Percentiles rank a stretch among this genome's conserved stretches.
Conservation (phyloP, 345 rosid species). For the Sonneratia alba region DNA sequence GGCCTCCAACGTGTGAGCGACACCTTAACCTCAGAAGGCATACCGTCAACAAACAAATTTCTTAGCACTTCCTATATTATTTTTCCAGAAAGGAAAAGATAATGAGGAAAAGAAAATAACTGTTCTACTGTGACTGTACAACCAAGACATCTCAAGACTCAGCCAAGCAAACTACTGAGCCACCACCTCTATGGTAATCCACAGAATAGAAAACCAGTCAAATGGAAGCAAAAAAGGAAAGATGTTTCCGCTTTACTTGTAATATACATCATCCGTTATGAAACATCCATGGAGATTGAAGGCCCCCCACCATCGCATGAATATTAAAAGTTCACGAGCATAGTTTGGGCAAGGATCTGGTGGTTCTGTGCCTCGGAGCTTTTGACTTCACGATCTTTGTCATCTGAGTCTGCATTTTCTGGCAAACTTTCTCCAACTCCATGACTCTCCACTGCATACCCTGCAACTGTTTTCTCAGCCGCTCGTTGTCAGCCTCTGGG, state of each 20-base stretch:
- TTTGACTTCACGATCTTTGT: conserved; percentile 58
- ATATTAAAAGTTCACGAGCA: conserved; percentile 42
- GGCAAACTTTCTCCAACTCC: conserved; percentile 78
- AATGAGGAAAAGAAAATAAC: conserved; percentile 3
- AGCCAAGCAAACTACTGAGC: conserved; percentile 3
- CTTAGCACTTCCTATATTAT: background rate
- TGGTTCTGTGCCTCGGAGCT: conserved; percentile 27
- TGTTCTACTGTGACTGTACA: conserved; percentile 27
- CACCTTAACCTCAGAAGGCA: conserved; percentile 10
- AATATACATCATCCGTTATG: background rate
- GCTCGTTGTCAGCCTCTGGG: conserved; percentile 30
- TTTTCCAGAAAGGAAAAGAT: conserved; percentile 1
- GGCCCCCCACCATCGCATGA: background rate
- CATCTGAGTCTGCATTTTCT: conserved; percentile 78
- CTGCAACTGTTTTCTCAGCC: conserved; percentile 49
- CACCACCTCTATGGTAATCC: conserved; percentile 10
- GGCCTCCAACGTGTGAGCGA: conserved; percentile 11
- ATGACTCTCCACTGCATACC: conserved; percentile 82
- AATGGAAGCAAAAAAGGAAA: background rate
- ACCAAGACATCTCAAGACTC: conserved; percentile 12
- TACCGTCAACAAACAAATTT: conserved; percentile 3
- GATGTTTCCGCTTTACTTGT: background rate
- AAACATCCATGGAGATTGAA: background rate
- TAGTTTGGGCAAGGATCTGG: conserved; percentile 67
- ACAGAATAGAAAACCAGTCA: conserved; percentile 11